Conservation (phyloP, 305 asterid genomes). For the Caryopteris hybrid region DNA sequence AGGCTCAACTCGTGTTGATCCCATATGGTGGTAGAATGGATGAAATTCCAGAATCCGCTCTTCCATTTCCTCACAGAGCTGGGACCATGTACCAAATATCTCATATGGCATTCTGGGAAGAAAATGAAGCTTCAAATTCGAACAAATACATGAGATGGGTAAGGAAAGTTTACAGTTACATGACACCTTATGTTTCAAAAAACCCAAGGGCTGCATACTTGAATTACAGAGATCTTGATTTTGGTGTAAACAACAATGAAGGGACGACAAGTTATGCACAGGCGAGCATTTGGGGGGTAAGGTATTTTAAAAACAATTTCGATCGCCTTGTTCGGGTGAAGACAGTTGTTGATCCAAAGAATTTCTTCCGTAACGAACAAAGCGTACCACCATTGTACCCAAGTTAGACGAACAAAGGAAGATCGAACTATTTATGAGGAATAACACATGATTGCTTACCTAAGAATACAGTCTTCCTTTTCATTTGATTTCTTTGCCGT, state of each 20-base stretch:
- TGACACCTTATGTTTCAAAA: background rate
- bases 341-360: background rate
- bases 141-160: background rate
- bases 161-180: background rate
- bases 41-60: slow-evolving; percentile 14
- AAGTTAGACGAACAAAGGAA: no score
- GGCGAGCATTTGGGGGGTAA: background rate
- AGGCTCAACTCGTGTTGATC: background rate
- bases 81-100: slow-evolving; percentile 18
- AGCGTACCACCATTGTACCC: background rate
- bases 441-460: background rate
- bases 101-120: background rate
- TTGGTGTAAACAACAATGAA: slow-evolving; percentile 1
- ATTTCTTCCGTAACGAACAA: background rate
- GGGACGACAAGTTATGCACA: background rate
- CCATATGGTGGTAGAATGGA: slow-evolving; percentile 30
- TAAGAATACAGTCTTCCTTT: no score
- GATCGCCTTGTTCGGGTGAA: background rate
- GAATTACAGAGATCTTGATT: slow-evolving; percentile 26
- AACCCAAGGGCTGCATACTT: background rate
- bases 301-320: background rate
- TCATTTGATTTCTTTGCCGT: no score
- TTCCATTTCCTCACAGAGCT: slow-evolving; percentile 21
- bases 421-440: no score
- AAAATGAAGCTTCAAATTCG: background rate